Base-by-base conservation (phyloP, 768 basidiomycete species). In the Suillus plorans region DNA sequence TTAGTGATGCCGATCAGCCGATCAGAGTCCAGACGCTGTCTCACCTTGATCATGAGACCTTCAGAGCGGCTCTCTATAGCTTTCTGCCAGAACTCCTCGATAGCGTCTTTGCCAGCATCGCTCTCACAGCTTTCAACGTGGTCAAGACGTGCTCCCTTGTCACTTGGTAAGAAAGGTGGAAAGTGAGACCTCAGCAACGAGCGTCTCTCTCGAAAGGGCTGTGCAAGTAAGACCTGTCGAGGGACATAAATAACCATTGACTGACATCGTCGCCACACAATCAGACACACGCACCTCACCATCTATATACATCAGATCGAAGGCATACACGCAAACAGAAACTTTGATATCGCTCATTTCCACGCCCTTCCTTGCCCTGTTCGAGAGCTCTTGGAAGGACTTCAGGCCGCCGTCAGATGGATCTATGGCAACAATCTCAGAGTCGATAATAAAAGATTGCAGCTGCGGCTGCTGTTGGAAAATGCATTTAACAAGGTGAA, bases 31-130 rank as follows among this genome's bases (percentile, higher is more conserved):
- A 50, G 25, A 59, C 12, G 31, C 18, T 64, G 49, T 55, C 80
- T 34, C 50, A 89, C 90, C 78, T 97, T 97, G 71, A 97, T 84
- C 95, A 97, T 96, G 67, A 97, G 79, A n/a, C 95, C 95, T 76
- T 97, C 95, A 63, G 90, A 92, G 62, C 87, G 87, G 72, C 88
- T 88, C 71, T 87, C 85, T 28, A 94, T 82, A 3, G 92, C 89
- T 64, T 81, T 81, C 70, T 86, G 78, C 86, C 94, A 93, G 75
- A 97, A 97, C 6, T 79, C 82, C 73, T 91, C 84, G 8, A 97
- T 81, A 14, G 75, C 81, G n/a, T 82, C 83, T 63, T 83, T 81
- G 16, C 88, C 90, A 50, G 81, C 80, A 44, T 82, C 80, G 70
- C 90, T 89, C 67, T 88, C 87, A 64, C 86, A 85, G 64, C 84